A percentile compares a stretch with the other conserved stretches of the same genome.
Evolutionary conservation across 352 stramenopile species (phyloP).

Genomic region (Achlya hypogyna): DNA sequence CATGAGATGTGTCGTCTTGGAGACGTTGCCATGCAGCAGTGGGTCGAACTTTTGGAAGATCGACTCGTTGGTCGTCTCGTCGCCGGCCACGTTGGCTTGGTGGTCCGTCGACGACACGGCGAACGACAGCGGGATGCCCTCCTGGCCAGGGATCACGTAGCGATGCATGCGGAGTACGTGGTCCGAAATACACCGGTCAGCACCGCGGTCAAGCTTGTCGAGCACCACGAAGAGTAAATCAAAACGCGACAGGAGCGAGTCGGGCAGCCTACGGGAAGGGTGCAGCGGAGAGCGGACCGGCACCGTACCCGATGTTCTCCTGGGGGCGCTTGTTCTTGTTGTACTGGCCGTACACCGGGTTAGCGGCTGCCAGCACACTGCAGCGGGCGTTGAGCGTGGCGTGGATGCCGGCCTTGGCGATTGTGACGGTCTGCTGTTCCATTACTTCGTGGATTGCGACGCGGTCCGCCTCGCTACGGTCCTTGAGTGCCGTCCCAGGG

Average conservation of each 20-base stretch:
- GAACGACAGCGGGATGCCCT: conserved; percentile 85
- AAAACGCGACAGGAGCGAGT: conserved; percentile 99
- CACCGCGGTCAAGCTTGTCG: conserved; percentile 93
- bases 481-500: neutral
- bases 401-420: conserved; percentile 99
- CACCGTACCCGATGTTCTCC: conserved; percentile 93
- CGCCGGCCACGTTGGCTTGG: conserved; percentile 53
- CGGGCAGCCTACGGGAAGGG: conserved; percentile 57
- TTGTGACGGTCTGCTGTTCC: conserved; percentile 99
- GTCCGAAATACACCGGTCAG: conserved; percentile 92
- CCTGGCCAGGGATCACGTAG: conserved; percentile 82
- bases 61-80: conserved; percentile 28
- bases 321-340: conserved; percentile 96
- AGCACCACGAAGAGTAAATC: conserved; percentile 99
- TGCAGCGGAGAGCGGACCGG: neutral
- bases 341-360: conserved; percentile 99
- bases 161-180: conserved; percentile 97
- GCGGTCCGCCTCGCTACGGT: conserved; percentile 87
- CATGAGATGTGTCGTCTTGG: neutral
- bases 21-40: conserved; percentile 56
- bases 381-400: conserved; percentile 98
- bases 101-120: conserved; percentile 74
- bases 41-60: conserved; percentile 89
- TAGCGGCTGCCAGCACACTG: conserved; percentile 97
- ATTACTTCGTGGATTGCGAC: conserved; percentile 99